Base-by-base conservation (phyloP, 176 grass and related monocot genomes). In the Musa beccarii region DNA sequence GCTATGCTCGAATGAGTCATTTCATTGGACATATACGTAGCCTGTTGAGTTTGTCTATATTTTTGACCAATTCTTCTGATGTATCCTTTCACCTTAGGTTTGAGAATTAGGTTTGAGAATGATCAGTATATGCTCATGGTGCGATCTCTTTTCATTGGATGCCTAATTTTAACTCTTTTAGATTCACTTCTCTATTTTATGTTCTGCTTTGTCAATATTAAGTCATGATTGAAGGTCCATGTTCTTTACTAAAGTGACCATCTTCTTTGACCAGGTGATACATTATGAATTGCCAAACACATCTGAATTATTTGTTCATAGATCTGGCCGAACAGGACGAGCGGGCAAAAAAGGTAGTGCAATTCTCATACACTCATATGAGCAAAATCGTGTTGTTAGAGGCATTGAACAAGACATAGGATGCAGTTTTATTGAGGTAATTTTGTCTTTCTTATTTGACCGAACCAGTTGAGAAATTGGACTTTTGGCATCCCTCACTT, bases 321-420 rank as follows among this genome's bases (percentile, higher is more conserved):
- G 94, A 79, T 97, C 94, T 82, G 94, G 94, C 53, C 84, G 94
- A 82, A 97, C 94, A 55, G 94, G 87, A 65, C 82, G 94, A 49
- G 94, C 94, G 50, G 94, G 94, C 76, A 97, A 93, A 72, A 97
- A 91, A 91, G 94, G 94, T 16, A 76, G 75, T 87, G 82, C 90
- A 56, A 91, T 97, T 86, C 72, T 97, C 57, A 91, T 97, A 55
- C 88, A 97, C 72, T 81, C 90, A 49, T 54, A 82, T 68, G 88
- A 91, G 34, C 90, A 97, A 82, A 86, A 52, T 66, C 88, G 90
- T 73, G 72, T 86, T 73, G 86, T 97, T 63, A 90, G 78, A 73
- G 75, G 83, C 75, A 90, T 97, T 79, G 94, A 97, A 81, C 86
- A 85, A 87, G 94, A 97, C 79, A 76, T 93, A 78, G 94, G 94